These are phyloP conservation scores for Claviceps africana DNA, from an alignment of 2,329 filamentous ascomycete genomes.

Conservation along the genomic window DNA sequence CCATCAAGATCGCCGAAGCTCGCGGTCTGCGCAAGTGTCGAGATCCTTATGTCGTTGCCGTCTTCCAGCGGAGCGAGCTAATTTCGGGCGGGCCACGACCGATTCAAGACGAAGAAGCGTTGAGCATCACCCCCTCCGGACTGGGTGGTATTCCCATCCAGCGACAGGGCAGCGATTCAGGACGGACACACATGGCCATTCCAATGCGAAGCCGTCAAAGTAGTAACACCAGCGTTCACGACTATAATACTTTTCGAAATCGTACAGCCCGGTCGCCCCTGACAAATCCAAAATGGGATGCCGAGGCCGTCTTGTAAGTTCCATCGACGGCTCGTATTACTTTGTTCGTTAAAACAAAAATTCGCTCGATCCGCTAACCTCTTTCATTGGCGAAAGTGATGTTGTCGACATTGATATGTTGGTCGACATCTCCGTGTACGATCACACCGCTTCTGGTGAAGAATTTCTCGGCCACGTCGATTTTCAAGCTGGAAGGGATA, in stretches of 20 bases:
- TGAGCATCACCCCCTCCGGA: constrained; percentile 31
- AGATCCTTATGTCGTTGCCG: constrained; percentile 89
- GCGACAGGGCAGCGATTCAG: constrained; percentile 65
- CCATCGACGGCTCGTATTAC: background rate
- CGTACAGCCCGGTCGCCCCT: constrained; percentile 43
- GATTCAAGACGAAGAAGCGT: constrained; percentile 45
- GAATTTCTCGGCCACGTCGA: constrained; percentile 86
- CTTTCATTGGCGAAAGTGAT: constrained; percentile 46
- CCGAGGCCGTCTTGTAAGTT: constrained; percentile 82
- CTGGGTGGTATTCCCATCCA: constrained; percentile 46
- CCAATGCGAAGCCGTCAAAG: constrained; percentile 95
- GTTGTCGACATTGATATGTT: constrained; percentile 84
- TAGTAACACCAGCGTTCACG: constrained; percentile 76
- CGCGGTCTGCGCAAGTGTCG: constrained; percentile 67
- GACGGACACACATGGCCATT: constrained; percentile 75
- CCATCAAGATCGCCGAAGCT: constrained; percentile 77
- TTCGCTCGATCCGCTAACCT: constrained; percentile 2
- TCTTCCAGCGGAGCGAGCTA: constrained; percentile 92
- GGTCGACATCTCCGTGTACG: constrained; percentile 88
- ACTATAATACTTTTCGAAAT: constrained; percentile 46
- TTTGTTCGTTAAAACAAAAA: background rate
- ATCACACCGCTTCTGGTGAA: constrained; percentile 64
- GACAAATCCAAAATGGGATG: constrained; percentile 88
- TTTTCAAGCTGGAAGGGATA: constrained; percentile 54
- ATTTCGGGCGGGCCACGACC: constrained; percentile 74